A percentile compares a stretch with the other conserved stretches of the same genome.
phyloP scores from a whole-genome alignment of 2,329 filamentous ascomycete species.

The Ilyonectria sp. region DNA sequence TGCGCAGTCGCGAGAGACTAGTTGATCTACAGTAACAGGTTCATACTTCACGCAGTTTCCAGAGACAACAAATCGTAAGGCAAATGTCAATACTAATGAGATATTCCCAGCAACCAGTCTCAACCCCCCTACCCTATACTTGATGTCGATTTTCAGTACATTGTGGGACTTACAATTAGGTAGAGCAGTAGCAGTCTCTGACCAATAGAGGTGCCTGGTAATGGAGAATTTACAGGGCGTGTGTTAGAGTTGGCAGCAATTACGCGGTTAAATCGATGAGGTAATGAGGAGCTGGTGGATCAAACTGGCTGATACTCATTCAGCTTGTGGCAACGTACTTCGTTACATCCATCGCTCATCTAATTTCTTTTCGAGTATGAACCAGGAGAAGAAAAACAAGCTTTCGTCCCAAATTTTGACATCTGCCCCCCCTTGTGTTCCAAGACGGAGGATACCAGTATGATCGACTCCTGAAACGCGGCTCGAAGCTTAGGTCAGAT shows the following conservation, averaged over 20 bases:
- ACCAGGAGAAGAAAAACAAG: conserved; percentile 3
- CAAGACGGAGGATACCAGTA: conserved; percentile 8
- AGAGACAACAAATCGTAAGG: not conserved
- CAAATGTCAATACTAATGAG: not conserved
- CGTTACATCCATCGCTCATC: not conserved
- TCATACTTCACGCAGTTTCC: too few relatives aligned
- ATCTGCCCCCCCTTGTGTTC: not conserved
- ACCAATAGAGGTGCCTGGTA: not conserved
- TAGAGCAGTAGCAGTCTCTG: not conserved
- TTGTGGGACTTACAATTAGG: not conserved
- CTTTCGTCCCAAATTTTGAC: conserved; percentile 9
- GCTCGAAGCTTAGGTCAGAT: conserved; percentile 13
- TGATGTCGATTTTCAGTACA: not conserved
- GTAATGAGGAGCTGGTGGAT: not conserved
- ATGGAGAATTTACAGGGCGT: too few relatives aligned
- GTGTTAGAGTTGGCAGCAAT: not conserved
- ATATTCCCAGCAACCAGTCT: not conserved
- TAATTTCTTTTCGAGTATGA: not conserved
- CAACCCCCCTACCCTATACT: not conserved
- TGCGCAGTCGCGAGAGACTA: too few relatives aligned
- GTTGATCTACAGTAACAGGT: too few relatives aligned
- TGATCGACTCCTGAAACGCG: conserved; percentile 23
- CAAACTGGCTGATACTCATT: not conserved
- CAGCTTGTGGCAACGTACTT: not conserved
- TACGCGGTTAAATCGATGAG: not conserved